phyloP scores from a whole-genome alignment of 148 eudicot genomes.

The Rheum nobile region DNA sequence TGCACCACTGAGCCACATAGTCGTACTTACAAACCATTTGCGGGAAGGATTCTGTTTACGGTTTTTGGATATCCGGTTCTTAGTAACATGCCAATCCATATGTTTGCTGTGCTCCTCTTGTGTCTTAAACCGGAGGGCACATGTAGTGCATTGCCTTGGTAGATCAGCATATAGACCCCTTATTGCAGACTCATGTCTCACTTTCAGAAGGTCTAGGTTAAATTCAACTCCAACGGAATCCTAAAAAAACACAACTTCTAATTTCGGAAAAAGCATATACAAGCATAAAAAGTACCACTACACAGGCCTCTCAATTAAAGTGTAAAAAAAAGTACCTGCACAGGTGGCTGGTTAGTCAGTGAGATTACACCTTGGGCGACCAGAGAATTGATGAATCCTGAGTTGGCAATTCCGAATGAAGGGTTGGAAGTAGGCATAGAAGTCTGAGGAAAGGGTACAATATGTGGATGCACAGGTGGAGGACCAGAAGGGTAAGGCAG shows the following conservation, averaged over 20 bases:
- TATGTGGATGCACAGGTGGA: slow-evolving; percentile 27
- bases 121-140: slow-evolving; percentile 78
- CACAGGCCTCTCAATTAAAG: not conserved
- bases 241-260: slow-evolving; percentile 13
- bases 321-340: slow-evolving; percentile 33
- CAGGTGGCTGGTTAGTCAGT: slow-evolving; percentile 38
- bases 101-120: slow-evolving; percentile 94
- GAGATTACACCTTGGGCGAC: slow-evolving; percentile 80
- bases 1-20: slow-evolving; percentile 87
- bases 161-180: slow-evolving; percentile 66
- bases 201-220: slow-evolving; percentile 62
- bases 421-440: slow-evolving; percentile 34
- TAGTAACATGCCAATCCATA: slow-evolving; percentile 99
- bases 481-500: slow-evolving; percentile 41
- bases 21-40: slow-evolving; percentile 82
- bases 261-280: not conserved
- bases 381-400: slow-evolving; percentile 62
- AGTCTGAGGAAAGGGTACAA: slow-evolving; percentile 31
- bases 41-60: slow-evolving; percentile 89
- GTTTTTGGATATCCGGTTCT: slow-evolving; percentile 64
- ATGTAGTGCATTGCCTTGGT: slow-evolving; percentile 85
- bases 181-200: slow-evolving; percentile 65
- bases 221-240: slow-evolving; percentile 79
- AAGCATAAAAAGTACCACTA: not conserved
- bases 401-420: slow-evolving; percentile 28